phyloP scores from a whole-genome alignment of 2,329 filamentous ascomycete genomes.

The Fusarium continuum region DNA sequence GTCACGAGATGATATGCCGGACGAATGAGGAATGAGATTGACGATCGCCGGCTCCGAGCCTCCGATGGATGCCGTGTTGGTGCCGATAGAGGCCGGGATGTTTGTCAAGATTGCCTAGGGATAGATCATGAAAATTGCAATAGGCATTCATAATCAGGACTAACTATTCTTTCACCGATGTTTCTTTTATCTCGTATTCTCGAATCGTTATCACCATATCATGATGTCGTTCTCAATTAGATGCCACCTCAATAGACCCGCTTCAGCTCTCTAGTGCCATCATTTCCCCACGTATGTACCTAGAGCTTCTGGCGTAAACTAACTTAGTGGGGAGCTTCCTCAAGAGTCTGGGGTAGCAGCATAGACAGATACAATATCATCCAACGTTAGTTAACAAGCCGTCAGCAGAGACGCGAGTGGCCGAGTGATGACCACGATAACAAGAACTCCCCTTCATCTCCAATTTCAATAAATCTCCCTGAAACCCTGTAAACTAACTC shows the following conservation, averaged over 20 bases:
- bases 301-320: constrained; percentile 21
- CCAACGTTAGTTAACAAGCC: background rate
- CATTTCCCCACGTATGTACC: constrained; percentile 21
- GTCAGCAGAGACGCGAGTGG: background rate
- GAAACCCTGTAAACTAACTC: background rate
- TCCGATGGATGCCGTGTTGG: constrained; percentile 14
- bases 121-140: background rate
- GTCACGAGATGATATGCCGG: background rate
- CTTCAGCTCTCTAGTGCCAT: constrained; percentile 14
- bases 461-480: background rate
- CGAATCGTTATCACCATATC: background rate
- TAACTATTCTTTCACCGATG: background rate
- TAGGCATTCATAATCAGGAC: background rate
- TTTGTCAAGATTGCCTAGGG: background rate
- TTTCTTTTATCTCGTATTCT: background rate
- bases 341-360: constrained; percentile 13
- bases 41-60: constrained; percentile 7
- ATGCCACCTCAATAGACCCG: constrained; percentile 10
- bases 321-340: constrained; percentile 12
- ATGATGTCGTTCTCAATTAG: background rate
- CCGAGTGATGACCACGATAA: fast-evolving
- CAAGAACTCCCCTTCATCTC: background rate
- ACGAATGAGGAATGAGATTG: background rate
- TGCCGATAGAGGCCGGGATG: constrained; percentile 26
- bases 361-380: background rate